Evolutionary conservation across 2,329 filamentous ascomycete species (phyloP).

Genomic region (Fusarium poae): DNA sequence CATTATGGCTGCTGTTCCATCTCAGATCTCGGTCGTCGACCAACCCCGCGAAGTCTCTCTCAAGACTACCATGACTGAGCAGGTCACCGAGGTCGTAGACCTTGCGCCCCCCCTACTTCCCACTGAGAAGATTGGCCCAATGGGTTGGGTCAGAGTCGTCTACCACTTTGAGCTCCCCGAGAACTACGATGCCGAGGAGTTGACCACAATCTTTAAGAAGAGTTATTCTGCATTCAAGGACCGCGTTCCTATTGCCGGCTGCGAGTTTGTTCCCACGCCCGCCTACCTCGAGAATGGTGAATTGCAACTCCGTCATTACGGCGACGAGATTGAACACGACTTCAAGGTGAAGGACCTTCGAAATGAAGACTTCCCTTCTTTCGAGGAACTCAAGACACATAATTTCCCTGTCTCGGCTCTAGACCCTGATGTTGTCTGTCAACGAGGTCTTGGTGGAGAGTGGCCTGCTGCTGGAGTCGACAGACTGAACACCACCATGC

Average conservation of each 20-base stretch:
- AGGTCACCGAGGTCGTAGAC: slow-evolving; percentile 4
- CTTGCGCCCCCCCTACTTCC: slow-evolving; percentile 26
- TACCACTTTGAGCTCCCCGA: slow-evolving; percentile 17
- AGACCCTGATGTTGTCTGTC: slow-evolving; percentile 18
- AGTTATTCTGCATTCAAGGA: slow-evolving; percentile 11
- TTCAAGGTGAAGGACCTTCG: slow-evolving; percentile 25
- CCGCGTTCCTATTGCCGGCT: slow-evolving; percentile 14
- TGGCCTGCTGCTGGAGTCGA: slow-evolving; percentile 15
- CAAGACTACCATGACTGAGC: slow-evolving; percentile 1
- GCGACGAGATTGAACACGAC: slow-evolving; percentile 23
- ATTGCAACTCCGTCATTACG: slow-evolving; percentile 20
- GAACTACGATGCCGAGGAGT: slow-evolving; percentile 1
- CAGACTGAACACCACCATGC: slow-evolving; percentile 18
- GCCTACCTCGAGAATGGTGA: slow-evolving; percentile 5
- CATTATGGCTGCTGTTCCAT: slow-evolving; percentile 11
- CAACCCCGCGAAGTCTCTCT: slow-evolving; percentile 4
- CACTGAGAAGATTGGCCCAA: slow-evolving; percentile 20
- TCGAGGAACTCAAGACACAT: slow-evolving; percentile 9
- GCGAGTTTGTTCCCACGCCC: slow-evolving; percentile 10
- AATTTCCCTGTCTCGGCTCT: slow-evolving; percentile 9
- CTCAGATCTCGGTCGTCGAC: slow-evolving; percentile 3
- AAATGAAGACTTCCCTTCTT: slow-evolving; percentile 8
- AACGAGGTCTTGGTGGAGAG: slow-evolving; percentile 17
- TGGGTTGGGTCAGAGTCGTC: slow-evolving; percentile 23
- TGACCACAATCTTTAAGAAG: background rate